A percentile compares a stretch with the other conserved stretches of the same genome.
These are phyloP conservation scores for Filosporella fistucella DNA, from an alignment of 495 filamentous ascomycete species.

Conservation along the genomic window DNA sequence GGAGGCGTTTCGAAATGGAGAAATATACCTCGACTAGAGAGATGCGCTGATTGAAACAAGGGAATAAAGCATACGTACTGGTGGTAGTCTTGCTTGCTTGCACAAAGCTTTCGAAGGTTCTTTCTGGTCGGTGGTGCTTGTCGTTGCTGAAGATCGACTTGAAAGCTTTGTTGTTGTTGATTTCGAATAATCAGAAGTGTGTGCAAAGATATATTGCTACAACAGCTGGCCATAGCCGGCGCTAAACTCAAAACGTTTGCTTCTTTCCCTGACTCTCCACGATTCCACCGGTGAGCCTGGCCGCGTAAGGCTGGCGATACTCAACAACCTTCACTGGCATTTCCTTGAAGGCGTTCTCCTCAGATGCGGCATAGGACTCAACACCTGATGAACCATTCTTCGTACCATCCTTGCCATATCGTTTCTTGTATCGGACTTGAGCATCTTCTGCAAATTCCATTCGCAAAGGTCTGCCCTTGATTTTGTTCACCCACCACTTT, in stretches of 20 bases:
- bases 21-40: too few species aligned
- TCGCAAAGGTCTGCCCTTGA: constrained; percentile 72
- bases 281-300: constrained; percentile 67
- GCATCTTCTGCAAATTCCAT: constrained; percentile 94
- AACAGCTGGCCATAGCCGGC: too few species aligned
- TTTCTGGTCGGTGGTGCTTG: too few species aligned
- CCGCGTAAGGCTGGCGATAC: constrained; percentile 37
- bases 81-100: too few species aligned
- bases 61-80: too few species aligned
- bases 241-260: constrained; percentile 60
- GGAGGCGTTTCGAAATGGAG: too few species aligned
- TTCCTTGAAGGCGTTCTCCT: constrained; percentile 11
- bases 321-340: constrained; percentile 26
- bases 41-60: too few species aligned
- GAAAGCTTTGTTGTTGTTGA: too few species aligned
- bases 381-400: constrained; percentile 13
- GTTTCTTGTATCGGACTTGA: constrained; percentile 81
- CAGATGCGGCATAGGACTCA: constrained; percentile 3
- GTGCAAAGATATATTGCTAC: too few species aligned
- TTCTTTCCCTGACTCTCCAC: constrained; percentile 80
- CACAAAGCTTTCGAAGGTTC: too few species aligned
- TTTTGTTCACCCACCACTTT: constrained; percentile 78
- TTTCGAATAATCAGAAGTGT: too few species aligned
- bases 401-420: constrained; percentile 69
- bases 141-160: too few species aligned